Conservation (phyloP, 1,139 yeast species). For the Taphrina confusa region DNA sequence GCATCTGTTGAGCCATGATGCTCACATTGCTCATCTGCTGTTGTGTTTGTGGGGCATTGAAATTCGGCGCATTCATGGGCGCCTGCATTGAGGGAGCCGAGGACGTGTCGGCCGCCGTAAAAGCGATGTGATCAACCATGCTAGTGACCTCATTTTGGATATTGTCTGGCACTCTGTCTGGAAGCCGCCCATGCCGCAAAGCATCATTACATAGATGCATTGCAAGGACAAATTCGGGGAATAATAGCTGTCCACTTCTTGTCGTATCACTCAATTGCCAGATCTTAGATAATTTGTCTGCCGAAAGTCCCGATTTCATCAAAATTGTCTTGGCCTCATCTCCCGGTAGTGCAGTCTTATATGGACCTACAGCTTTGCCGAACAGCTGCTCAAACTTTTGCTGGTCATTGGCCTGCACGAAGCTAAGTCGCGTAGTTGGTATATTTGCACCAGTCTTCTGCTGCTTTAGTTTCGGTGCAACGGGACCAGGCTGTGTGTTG, state of each 20-base stretch:
- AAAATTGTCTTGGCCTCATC: conserved; percentile 77
- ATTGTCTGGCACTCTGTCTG: conserved; percentile 67
- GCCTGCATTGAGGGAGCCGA: conserved; percentile 9
- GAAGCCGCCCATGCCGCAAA: conserved; percentile 74
- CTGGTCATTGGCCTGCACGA: conserved; percentile 83
- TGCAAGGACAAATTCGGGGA: conserved; percentile 94
- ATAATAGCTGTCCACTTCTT: conserved; percentile 77
- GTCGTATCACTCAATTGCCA: conserved; percentile 86
- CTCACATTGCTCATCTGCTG: conserved; percentile 21
- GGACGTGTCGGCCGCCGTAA: conserved; percentile 24
- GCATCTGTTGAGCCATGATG: conserved; percentile 27
- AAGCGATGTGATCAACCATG: conserved; percentile 74
- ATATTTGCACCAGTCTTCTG: conserved; percentile 44
- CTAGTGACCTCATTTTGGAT: conserved; percentile 81
- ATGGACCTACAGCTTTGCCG: conserved; percentile 50
- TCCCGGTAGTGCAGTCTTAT: conserved; percentile 63
- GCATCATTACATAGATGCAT: conserved; percentile 82
- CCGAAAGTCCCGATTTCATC: conserved; percentile 74
- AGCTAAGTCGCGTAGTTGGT: conserved; percentile 74
- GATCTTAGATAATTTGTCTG: conserved; percentile 76
- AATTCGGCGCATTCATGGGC: conserved; percentile 20
- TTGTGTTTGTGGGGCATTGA: conserved; percentile 5
- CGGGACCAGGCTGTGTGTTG: conserved; percentile 41
- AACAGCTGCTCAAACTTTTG: conserved; percentile 79
- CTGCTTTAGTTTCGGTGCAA: conserved; percentile 41